Percentiles rank a stretch among this genome's conserved stretches.
phyloP scores from a whole-genome alignment of 345 rosid species.

The Schrenkiella parvula region DNA sequence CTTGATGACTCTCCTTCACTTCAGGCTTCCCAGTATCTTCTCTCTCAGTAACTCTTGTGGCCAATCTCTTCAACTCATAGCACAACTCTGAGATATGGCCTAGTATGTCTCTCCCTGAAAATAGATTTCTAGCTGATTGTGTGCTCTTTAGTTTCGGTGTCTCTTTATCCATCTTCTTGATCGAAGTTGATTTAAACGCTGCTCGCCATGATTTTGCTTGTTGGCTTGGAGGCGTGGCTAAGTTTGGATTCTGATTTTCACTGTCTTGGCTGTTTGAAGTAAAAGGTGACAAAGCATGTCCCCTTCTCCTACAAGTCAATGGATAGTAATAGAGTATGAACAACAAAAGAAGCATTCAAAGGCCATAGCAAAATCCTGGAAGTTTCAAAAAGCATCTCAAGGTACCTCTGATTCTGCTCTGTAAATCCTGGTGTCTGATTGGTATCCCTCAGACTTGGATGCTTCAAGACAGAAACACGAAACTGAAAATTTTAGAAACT shows the following conservation, averaged over 20 bases:
- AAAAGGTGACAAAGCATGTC: conserved; percentile 40
- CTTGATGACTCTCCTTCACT: conserved; percentile 32
- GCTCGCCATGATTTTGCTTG: conserved; percentile 49
- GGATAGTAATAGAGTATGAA: not conserved
- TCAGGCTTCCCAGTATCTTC: conserved; percentile 40
- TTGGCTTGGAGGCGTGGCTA: conserved; percentile 37
- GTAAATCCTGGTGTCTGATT: conserved; percentile 6
- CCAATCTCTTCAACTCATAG: conserved; percentile 74
- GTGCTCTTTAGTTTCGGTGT: conserved; percentile 58
- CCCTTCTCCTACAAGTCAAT: conserved; percentile 46
- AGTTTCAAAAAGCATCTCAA: not conserved
- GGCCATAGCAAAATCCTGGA: not conserved
- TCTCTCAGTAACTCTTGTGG: conserved; percentile 59
- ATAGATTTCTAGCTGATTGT: conserved; percentile 74
- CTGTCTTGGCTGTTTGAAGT: conserved; percentile 40
- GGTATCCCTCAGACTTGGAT: not conserved
- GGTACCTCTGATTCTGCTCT: conserved; percentile 27
- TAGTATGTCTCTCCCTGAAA: conserved; percentile 71
- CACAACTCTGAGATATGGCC: conserved; percentile 80
- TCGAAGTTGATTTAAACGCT: conserved; percentile 50
- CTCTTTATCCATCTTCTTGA: conserved; percentile 50
- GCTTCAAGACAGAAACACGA: conserved; percentile 6
- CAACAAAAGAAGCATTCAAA: not conserved
- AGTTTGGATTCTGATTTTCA: conserved; percentile 72
- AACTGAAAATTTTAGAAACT: not conserved